Percentiles rank a stretch among this genome's conserved stretches.
These are phyloP conservation scores for Castanea mollissima DNA, from an alignment of 306 rosid genomes.

Conservation along the genomic window DNA sequence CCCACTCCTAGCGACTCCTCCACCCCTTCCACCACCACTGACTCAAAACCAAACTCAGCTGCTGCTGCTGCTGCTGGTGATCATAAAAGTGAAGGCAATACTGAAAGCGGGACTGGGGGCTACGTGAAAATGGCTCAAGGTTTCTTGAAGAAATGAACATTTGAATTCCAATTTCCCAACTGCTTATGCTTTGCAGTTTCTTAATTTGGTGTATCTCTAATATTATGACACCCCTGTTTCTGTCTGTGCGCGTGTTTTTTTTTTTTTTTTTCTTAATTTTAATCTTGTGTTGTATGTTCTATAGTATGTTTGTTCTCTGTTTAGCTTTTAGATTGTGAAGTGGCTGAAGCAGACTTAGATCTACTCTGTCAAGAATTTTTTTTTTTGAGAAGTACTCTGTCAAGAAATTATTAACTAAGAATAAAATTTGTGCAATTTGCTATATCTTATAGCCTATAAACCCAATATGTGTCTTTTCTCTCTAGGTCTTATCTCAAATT, in stretches of 20 bases:
- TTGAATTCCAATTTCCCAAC: background rate
- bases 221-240: too few species aligned
- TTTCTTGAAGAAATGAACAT: constrained; percentile 18
- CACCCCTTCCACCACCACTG: too few species aligned
- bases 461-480: background rate
- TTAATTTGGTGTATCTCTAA: background rate
- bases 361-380: background rate
- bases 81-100: background rate
- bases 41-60: background rate
- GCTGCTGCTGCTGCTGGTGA: background rate
- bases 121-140: constrained; percentile 30
- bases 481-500: too few species aligned
- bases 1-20: too few species aligned
- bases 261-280: background rate
- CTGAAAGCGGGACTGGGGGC: constrained; percentile 20
- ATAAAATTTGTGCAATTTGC: background rate
- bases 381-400: background rate
- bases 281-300: background rate
- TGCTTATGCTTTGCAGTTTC: background rate
- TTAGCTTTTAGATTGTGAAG: background rate
- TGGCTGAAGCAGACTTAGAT: background rate
- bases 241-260: background rate
- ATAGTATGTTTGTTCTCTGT: background rate
- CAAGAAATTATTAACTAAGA: background rate
- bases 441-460: too few species aligned